Conservation (phyloP, 306 rosid genomes). For the Canavalia gladiata region DNA sequence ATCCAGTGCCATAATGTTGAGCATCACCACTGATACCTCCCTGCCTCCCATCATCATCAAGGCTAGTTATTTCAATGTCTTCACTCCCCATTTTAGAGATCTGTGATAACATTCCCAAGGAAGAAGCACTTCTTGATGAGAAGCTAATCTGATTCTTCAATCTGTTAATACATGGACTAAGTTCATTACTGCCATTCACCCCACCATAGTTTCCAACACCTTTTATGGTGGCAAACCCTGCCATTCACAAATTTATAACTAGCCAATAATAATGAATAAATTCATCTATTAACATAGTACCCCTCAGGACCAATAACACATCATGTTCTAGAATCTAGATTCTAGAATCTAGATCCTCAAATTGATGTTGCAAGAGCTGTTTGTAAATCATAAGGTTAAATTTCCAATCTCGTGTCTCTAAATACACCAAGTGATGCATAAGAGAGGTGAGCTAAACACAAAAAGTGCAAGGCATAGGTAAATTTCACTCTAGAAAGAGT, state of each 20-base stretch:
- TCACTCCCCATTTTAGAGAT: slow-evolving; percentile 69
- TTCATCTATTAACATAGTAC: not conserved
- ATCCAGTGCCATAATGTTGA: slow-evolving; percentile 55
- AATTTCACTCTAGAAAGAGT: not conserved
- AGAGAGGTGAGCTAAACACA: slow-evolving; percentile 7
- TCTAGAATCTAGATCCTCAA: slow-evolving; percentile 5
- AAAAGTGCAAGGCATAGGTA: not conserved
- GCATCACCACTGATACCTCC: slow-evolving; percentile 55
- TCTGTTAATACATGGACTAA: slow-evolving; percentile 60
- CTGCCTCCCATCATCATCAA: slow-evolving; percentile 58
- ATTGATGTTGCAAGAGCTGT: not conserved
- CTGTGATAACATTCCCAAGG: slow-evolving; percentile 71
- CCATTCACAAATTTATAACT: slow-evolving; percentile 38
- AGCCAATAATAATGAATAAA: slow-evolving; percentile 16
- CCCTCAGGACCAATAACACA: not conserved
- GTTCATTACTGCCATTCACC: slow-evolving; percentile 50
- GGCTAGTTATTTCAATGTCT: slow-evolving; percentile 54
- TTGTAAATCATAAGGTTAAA: not conserved
- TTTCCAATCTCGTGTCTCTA: slow-evolving; percentile 19
- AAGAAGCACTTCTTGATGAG: slow-evolving; percentile 61
- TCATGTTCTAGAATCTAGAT: not conserved
- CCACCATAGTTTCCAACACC: slow-evolving; percentile 59
- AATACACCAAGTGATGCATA: not conserved
- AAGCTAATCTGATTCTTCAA: slow-evolving; percentile 70
- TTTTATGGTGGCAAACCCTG: slow-evolving; percentile 63